Percentiles rank a stretch among this genome's conserved stretches.
These are phyloP conservation scores for Podaxis sp. DNA, from an alignment of 768 basidiomycete genomes.

Conservation along the genomic window DNA sequence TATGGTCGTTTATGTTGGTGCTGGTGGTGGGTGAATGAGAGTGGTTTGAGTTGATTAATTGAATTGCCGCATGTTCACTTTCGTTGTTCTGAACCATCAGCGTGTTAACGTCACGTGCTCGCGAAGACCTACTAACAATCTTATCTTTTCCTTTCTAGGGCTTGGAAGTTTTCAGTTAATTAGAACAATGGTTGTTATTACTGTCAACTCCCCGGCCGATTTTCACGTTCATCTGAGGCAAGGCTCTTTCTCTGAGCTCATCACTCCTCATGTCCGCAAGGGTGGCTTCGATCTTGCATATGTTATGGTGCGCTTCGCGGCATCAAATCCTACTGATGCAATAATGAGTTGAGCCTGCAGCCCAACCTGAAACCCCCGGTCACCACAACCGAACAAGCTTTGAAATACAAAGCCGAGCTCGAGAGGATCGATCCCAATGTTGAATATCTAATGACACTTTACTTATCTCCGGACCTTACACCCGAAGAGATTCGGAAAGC, in stretches of 20 bases:
- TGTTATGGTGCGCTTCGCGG: slow-evolving; percentile 72
- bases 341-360: slow-evolving; percentile 34
- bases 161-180: not conserved
- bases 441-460: slow-evolving; percentile 94
- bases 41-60: slow-evolving; percentile 14
- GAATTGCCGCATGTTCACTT: slow-evolving; percentile 11
- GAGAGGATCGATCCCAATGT: slow-evolving; percentile 70
- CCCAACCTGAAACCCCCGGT: slow-evolving; percentile 92
- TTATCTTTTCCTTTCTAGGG: slow-evolving; percentile 21
- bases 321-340: not conserved
- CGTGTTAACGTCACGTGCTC: slow-evolving; percentile 35
- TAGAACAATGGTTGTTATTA: slow-evolving; percentile 31
- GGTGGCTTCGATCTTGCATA: slow-evolving; percentile 93
- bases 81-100: slow-evolving; percentile 30
- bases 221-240: slow-evolving; percentile 98
- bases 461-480: slow-evolving; percentile 88
- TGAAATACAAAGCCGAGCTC: slow-evolving; percentile 75
- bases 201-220: slow-evolving; percentile 69
- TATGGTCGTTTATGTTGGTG: slow-evolving; percentile 3
- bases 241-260: slow-evolving; percentile 73
- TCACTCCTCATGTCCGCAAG: slow-evolving; percentile 83
- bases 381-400: slow-evolving; percentile 72
- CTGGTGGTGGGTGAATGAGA: slow-evolving; percentile 12
- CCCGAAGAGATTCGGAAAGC: slow-evolving; percentile 90
- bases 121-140: slow-evolving; percentile 19